Percentiles rank a stretch among this genome's conserved stretches.
These are phyloP conservation scores for Emmonsia crescens DNA, from an alignment of 2,329 filamentous ascomycete species.

Conservation along the genomic window DNA sequence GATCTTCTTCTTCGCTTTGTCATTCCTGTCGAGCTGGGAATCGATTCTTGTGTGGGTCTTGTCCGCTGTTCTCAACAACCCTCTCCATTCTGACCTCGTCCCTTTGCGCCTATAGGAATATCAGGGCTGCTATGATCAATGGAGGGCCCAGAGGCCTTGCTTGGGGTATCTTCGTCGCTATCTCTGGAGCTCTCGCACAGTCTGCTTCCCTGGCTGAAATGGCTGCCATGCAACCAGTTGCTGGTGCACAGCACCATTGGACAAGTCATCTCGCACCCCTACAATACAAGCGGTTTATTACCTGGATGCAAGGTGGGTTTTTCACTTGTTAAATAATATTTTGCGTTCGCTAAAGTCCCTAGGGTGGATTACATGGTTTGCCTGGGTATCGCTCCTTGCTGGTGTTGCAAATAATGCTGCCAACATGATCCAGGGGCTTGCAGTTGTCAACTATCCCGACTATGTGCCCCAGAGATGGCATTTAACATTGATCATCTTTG, in stretches of 20 bases:
- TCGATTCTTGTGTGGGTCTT: conserved; percentile 15
- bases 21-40: conserved; percentile 20
- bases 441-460: conserved; percentile 22
- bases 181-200: conserved; percentile 21
- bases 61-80: neutral
- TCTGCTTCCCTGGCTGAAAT: conserved; percentile 30
- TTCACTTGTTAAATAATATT: neutral
- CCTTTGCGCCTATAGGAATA: conserved; percentile 4
- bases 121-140: conserved; percentile 30
- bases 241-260: conserved; percentile 36
- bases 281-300: conserved; percentile 21
- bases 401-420: conserved; percentile 25
- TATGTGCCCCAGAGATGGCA: conserved; percentile 29
- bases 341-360: neutral
- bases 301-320: conserved; percentile 20
- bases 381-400: conserved; percentile 27
- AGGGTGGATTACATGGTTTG: conserved; percentile 35
- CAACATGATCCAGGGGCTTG: conserved; percentile 26
- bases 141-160: conserved; percentile 23
- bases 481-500: conserved; percentile 29
- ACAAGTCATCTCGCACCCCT: conserved; percentile 25
- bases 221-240: conserved; percentile 31
- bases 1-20: conserved; percentile 19
- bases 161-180: conserved; percentile 23
- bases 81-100: neutral